Percentiles rank a stretch among this genome's conserved stretches.
phyloP scores from a whole-genome alignment of 164 flowering plant species.

The Liriodendron chinense region DNA sequence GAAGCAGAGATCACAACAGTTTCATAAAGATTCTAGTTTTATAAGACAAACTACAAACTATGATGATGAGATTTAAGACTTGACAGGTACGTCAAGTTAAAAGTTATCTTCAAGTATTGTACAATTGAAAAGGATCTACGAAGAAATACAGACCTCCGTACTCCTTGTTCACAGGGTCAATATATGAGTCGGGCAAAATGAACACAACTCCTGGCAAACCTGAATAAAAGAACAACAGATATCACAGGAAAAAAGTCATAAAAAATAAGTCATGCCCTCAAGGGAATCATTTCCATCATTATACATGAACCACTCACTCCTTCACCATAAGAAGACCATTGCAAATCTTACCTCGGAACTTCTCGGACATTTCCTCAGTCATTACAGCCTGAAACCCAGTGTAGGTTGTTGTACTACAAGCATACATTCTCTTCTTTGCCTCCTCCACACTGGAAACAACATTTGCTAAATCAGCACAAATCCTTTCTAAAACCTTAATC shows the following conservation, averaged over 20 bases:
- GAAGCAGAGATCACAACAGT: background rate
- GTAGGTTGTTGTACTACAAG: conserved; percentile 92
- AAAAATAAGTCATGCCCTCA: background rate
- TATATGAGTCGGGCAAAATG: conserved; percentile 91
- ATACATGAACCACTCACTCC: background rate
- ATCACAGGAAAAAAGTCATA: background rate
- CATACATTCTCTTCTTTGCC: conserved; percentile 85
- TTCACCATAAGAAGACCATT: background rate
- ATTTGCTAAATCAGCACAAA: background rate
- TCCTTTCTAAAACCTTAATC: background rate
- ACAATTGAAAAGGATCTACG: too few relatives aligned
- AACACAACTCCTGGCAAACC: conserved; percentile 90
- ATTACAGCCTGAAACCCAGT: conserved; percentile 81
- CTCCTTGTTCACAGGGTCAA: conserved; percentile 85
- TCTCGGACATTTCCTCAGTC: conserved; percentile 80
- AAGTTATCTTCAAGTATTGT: background rate
- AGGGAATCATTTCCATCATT: conserved; percentile 3
- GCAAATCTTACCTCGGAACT: conserved; percentile 53
- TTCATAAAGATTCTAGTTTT: background rate
- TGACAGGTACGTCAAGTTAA: background rate
- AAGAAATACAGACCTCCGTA: conserved; percentile 68
- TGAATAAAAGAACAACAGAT: conserved; percentile 21
- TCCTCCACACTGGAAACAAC: conserved; percentile 64
- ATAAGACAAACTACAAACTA: background rate
- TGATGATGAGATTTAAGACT: background rate